Evolutionary conservation across 108 stramenopile genomes (phyloP).

Genomic region (Cyclotella cryptica): DNA sequence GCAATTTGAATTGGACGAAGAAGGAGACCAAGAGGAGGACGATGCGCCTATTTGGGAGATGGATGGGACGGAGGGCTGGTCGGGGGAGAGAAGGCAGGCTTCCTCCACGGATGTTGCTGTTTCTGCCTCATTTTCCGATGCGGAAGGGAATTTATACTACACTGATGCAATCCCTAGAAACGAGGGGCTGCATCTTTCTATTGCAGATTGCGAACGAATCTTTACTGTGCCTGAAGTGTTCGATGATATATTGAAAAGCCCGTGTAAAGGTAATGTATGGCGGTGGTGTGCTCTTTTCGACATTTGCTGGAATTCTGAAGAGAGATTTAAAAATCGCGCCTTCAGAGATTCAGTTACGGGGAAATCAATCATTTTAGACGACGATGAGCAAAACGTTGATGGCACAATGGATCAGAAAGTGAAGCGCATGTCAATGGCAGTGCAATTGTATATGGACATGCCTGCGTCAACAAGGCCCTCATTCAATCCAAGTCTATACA

Average conservation of each 20-base stretch:
- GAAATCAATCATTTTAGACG: neutral
- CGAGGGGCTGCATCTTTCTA: neutral
- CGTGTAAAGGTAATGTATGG: conserved; percentile 87
- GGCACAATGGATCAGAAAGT: conserved; percentile 3
- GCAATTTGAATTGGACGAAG: neutral
- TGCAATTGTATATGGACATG: conserved; percentile 43
- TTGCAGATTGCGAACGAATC: conserved; percentile 45
- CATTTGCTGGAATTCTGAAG: conserved; percentile 1
- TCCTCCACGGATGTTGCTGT: neutral
- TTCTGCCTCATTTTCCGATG: neutral
- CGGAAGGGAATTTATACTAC: conserved; percentile 3
- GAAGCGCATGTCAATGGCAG: conserved; percentile 38
- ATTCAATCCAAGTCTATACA: conserved; percentile 42
- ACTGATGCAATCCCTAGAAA: neutral
- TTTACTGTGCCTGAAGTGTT: conserved; percentile 53
- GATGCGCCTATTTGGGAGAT: conserved; percentile 22
- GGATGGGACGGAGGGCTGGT: neutral
- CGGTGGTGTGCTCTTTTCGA: conserved; percentile 74
- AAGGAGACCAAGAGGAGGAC: neutral
- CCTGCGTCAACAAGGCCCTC: conserved; percentile 28
- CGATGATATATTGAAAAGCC: conserved; percentile 58
- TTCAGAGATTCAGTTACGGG: neutral
- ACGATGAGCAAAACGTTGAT: neutral
- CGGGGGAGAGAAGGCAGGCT: neutral
- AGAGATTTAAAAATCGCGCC: neutral